Base-by-base conservation (phyloP, 192 early-diverging fungal genomes). In the Lobulomyces angularis region DNA sequence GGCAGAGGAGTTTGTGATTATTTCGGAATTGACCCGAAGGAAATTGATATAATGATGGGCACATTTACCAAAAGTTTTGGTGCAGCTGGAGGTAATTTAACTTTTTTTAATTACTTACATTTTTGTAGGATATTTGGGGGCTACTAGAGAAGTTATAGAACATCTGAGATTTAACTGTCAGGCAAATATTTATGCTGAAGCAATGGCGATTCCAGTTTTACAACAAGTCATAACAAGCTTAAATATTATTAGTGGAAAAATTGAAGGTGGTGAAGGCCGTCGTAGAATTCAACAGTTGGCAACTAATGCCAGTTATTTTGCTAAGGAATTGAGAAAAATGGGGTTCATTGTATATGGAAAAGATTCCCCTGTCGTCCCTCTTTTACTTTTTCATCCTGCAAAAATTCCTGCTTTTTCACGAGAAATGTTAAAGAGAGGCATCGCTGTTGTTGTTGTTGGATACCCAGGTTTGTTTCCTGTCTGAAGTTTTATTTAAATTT, bases 31-130 rank as follows among this genome's bases (percentile, higher is more conserved):
- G 84, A 91, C 48, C 90, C 90, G 20, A 65, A 62, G 41, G 72
- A 90, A 17, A 77, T 96, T 19, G 92, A 98, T 53, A 77, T 96
- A 38, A 62, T 90, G 18, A 96, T 98, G 95, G 92, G 90, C 27
- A 96, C 91, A 3, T 92, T 94, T 50, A 95, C 91, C 20, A 95
- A 98, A 67, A 86, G 83, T 35, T 94, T 98, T 76, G 92, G 90
- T 50, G 86, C 90, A 24, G 86, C 92, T 28, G 91, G 91, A 48
- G 91, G 91, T 16, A 59, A 12, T 32, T 32, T 12, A 32, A 32
- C 12, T 32, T 32, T 41, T 41, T 41, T 2, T 41, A 17, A 23
- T 41, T 33, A 2, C 33, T 41, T 41, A n/a, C n/a, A n/a, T n/a
- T n/a, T n/a, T n/a, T n/a, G n/a, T n/a, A n/a, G n/a, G n/a, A n/a